Evolutionary conservation across 2,329 filamentous ascomycete species (phyloP).

Genomic region (Pseudogymnoascus sp.): DNA sequence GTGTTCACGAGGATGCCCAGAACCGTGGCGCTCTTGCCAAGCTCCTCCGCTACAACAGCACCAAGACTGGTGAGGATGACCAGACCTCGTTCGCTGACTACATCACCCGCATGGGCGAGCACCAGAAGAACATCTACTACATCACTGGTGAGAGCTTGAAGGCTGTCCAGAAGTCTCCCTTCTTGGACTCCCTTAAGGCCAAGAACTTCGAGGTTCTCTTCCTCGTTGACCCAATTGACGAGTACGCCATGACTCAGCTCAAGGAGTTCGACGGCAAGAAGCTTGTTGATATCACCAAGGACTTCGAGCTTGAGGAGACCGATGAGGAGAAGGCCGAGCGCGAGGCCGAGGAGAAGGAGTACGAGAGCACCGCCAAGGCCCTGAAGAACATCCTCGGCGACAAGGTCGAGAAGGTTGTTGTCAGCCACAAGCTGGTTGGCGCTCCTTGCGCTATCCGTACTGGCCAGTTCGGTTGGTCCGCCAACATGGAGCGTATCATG

Average conservation of each 20-base stretch:
- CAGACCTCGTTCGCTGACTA: conserved; percentile 92
- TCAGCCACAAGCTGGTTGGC: conserved; percentile 92
- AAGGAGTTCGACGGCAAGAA: conserved; percentile 99
- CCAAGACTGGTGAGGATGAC: conserved; percentile 93
- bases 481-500: conserved; percentile 99
- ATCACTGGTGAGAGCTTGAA: conserved; percentile 99
- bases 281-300: conserved; percentile 99
- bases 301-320: conserved; percentile 99
- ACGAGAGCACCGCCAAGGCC: conserved; percentile 84
- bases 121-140: conserved; percentile 99
- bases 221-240: conserved; percentile 98
- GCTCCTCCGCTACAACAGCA: conserved; percentile 97
- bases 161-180: conserved; percentile 95
- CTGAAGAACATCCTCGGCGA: conserved; percentile 99
- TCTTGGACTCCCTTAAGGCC: conserved; percentile 96
- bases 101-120: conserved; percentile 97
- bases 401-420: conserved; percentile 99
- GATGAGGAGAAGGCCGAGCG: conserved; percentile 97
- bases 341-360: conserved; percentile 98
- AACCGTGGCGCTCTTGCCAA: conserved; percentile 90
- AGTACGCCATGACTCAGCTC: conserved; percentile 99
- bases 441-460: conserved; percentile 98
- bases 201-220: conserved; percentile 99
- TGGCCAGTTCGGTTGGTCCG: conserved; percentile 99
- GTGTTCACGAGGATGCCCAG: conserved; percentile 99